Conservation (phyloP, 371 early-diverging fungal genomes). For the Mucor mucedo region DNA sequence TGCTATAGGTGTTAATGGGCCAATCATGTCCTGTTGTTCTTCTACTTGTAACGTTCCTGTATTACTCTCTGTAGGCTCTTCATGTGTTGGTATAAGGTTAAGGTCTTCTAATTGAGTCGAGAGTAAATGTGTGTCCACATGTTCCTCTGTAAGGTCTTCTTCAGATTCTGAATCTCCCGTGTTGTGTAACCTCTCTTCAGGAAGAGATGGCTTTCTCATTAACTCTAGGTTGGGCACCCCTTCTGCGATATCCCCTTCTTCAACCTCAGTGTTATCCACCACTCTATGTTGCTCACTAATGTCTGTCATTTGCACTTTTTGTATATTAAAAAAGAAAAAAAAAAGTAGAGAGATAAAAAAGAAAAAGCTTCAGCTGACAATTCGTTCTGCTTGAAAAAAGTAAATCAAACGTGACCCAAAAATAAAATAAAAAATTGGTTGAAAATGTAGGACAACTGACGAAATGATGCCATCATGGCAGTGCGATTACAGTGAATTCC, state of each 20-base stretch:
- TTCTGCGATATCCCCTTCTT: constrained; percentile 15
- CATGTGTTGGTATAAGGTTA: background rate
- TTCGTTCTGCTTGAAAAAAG: background rate
- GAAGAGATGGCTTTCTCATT: background rate
- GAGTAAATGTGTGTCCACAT: background rate
- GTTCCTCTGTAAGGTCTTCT: constrained; percentile 27
- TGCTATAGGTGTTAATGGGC: background rate
- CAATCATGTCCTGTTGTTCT: background rate
- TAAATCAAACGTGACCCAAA: background rate
- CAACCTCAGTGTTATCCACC: background rate
- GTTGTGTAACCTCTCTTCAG: constrained; percentile 5
- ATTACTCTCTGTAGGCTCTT: background rate
- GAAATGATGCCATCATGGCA: constrained; percentile 6
- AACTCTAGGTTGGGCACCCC: background rate
- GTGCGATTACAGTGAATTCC: no score
- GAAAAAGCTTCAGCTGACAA: background rate
- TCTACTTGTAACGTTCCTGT: background rate
- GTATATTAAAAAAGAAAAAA: background rate
- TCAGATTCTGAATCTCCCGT: constrained; percentile 20
- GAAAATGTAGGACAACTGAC: background rate
- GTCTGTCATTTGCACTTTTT: background rate
- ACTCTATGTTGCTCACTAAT: background rate
- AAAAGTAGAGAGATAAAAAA: background rate
- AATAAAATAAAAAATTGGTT: background rate
- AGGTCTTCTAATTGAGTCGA: background rate